A percentile compares a stretch with the other conserved stretches of the same genome.
phyloP scores from a whole-genome alignment of 2,329 filamentous ascomycete species.

The Talaromyces amestolkiae region DNA sequence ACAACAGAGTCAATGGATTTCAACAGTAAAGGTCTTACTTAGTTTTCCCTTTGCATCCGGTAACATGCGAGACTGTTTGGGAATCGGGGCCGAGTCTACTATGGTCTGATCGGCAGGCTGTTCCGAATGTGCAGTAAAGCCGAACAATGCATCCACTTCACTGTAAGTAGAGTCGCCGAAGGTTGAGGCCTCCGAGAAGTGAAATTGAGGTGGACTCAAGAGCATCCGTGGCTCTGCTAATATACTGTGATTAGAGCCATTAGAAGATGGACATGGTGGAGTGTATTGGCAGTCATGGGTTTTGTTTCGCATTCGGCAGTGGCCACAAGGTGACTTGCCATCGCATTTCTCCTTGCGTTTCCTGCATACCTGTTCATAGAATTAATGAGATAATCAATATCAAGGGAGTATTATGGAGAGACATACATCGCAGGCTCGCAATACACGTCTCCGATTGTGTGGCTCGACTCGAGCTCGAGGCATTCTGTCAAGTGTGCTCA shows the following conservation, averaged over 20 bases:
- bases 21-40: neutral
- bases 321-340: slow-evolving; percentile 49
- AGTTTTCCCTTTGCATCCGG: slow-evolving; percentile 1
- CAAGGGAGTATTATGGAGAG: neutral
- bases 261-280: neutral
- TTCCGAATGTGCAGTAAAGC: neutral
- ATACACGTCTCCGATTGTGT: neutral
- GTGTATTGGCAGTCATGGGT: neutral
- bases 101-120: neutral
- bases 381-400: neutral
- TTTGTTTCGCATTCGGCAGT: neutral
- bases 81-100: neutral
- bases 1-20: neutral
- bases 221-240: neutral
- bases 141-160: neutral
- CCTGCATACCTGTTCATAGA: slow-evolving; percentile 33
- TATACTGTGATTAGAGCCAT: neutral
- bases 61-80: slow-evolving; percentile 2
- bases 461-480: neutral
- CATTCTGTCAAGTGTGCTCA: neutral
- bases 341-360: slow-evolving; percentile 54
- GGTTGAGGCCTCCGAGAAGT: neutral
- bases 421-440: neutral
- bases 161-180: neutral
- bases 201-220: neutral